phyloP scores from a whole-genome alignment of 2,329 filamentous ascomycete species.

The Neospermospora avenae region DNA sequence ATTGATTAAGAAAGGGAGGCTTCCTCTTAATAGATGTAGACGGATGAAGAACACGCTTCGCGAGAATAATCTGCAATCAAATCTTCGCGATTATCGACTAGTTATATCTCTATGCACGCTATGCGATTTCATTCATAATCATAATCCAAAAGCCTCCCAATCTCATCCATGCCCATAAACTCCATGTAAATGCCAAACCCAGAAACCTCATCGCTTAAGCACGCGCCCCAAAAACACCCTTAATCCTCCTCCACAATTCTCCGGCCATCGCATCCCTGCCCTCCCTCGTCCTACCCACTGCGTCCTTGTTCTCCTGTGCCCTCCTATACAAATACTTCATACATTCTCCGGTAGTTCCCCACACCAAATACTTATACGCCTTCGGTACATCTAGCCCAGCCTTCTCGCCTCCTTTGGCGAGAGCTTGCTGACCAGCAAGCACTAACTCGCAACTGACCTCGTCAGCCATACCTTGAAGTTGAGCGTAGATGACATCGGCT shows the following conservation, averaged over 20 bases:
- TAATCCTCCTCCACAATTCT: slow-evolving; percentile 57
- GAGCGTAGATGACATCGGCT: slow-evolving; percentile 60
- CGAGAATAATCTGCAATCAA: no score
- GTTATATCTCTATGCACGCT: background rate
- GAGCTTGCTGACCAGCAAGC: slow-evolving; percentile 16
- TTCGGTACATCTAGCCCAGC: slow-evolving; percentile 47
- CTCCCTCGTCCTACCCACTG: slow-evolving; percentile 59
- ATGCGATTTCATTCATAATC: background rate
- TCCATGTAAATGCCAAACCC: background rate
- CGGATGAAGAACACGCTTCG: no score
- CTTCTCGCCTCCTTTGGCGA: slow-evolving; percentile 24
- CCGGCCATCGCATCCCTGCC: slow-evolving; percentile 60
- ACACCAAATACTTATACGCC: slow-evolving; percentile 66
- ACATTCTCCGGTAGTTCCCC: slow-evolving; percentile 74
- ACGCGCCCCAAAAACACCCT: slow-evolving; percentile 29
- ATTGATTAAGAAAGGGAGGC: no score
- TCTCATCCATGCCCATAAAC: background rate
- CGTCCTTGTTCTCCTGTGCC: slow-evolving; percentile 72
- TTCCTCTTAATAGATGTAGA: no score
- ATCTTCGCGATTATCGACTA: background rate
- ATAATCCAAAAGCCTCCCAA: background rate
- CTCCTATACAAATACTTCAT: slow-evolving; percentile 69
- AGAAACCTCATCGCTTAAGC: background rate
- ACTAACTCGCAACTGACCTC: slow-evolving; percentile 71
- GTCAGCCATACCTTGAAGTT: slow-evolving; percentile 94